Conservation (phyloP, 306 rosid genomes). For the Senna tora region DNA sequence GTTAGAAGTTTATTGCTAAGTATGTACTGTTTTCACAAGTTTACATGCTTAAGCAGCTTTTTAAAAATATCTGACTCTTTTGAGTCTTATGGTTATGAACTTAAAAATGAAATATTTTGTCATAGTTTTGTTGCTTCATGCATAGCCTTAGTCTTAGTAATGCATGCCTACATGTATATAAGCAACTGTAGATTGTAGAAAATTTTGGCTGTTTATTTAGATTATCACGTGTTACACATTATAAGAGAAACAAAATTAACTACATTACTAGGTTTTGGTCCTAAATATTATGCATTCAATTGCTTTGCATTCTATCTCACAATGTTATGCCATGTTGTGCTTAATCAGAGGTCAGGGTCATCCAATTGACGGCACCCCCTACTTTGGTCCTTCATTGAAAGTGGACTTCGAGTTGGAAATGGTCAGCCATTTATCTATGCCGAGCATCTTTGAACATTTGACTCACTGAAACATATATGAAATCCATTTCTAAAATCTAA, state of each 20-base stretch:
- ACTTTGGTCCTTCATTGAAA: conserved; percentile 81
- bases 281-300: conserved; percentile 19
- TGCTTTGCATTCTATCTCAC: conserved; percentile 36
- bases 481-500: conserved; percentile 8
- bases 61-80: conserved; percentile 1
- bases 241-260: conserved; percentile 4
- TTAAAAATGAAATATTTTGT: neutral
- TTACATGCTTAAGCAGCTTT: conserved; percentile 6
- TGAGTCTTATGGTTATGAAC: conserved; percentile 22
- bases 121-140: conserved; percentile 20
- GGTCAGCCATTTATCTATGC: conserved; percentile 52
- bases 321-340: conserved; percentile 31
- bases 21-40: neutral
- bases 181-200: conserved; percentile 12
- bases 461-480: conserved; percentile 5
- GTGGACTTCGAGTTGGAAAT: conserved; percentile 92
- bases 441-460: conserved; percentile 14
- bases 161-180: conserved; percentile 12
- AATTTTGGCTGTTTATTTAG: neutral
- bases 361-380: conserved; percentile 71
- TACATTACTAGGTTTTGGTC: conserved; percentile 12
- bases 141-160: conserved; percentile 6
- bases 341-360: conserved; percentile 81
- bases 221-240: conserved; percentile 18
- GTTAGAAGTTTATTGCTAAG: conserved; percentile 43